These are phyloP conservation scores for Pseudocercospora musae DNA, from an alignment of 2,329 filamentous ascomycete genomes.

Conservation along the genomic window DNA sequence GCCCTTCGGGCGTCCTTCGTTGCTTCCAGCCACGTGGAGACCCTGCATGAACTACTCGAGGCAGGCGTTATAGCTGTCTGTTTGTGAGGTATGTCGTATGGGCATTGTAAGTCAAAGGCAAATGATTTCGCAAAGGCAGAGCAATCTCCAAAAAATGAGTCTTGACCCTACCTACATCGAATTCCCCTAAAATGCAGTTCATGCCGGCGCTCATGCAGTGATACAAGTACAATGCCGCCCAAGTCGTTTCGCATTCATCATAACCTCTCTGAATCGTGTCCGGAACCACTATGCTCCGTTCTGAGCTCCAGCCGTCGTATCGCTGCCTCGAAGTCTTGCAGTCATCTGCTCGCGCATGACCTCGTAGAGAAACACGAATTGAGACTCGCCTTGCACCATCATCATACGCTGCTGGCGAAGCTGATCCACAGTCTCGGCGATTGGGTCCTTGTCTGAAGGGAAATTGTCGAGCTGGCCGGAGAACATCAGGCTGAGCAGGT, in stretches of 20 bases:
- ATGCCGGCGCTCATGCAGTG: background rate
- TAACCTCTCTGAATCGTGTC: background rate
- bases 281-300: conserved; percentile 3
- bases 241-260: conserved; percentile 2
- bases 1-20: background rate
- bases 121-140: background rate
- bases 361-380: conserved; percentile 86
- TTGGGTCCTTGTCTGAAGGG: conserved; percentile 58
- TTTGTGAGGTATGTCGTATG: background rate
- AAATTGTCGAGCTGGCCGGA: conserved; percentile 61
- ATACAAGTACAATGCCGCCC: conserved; percentile 4
- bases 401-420: conserved; percentile 84
- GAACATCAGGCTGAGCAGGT: conserved; percentile 77
- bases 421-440: conserved; percentile 74
- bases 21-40: background rate
- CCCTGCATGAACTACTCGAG: background rate
- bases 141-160: background rate
- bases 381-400: conserved; percentile 89
- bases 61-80: background rate
- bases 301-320: conserved; percentile 11
- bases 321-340: conserved; percentile 1
- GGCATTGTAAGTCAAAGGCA: background rate
- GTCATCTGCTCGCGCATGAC: conserved; percentile 67
- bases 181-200: background rate
- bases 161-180: background rate